phyloP scores from a whole-genome alignment of 768 basidiomycete species.

The Pulveroboletus sp. region DNA sequence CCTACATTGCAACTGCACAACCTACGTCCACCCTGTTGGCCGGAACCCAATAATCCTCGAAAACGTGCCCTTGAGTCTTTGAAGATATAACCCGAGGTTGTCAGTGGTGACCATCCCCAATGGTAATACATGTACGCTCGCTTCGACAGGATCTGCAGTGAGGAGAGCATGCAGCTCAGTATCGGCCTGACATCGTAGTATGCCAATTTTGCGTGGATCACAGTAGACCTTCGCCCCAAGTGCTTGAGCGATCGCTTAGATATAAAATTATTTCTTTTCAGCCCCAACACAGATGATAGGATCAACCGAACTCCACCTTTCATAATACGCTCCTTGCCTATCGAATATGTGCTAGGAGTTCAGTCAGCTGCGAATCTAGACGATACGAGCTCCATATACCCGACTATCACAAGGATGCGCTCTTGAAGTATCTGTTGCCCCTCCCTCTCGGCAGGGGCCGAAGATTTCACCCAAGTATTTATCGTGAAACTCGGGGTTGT shows the following conservation, averaged over 20 bases:
- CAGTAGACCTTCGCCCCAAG: slow-evolving; percentile 83
- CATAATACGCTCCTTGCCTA: slow-evolving; percentile 96
- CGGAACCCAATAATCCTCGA: slow-evolving; percentile 74
- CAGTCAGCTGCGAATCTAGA: not conserved
- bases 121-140: slow-evolving; percentile 82
- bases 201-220: slow-evolving; percentile 75
- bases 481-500: slow-evolving; percentile 36
- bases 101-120: slow-evolving; percentile 72
- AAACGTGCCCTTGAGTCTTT: slow-evolving; percentile 67
- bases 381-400: slow-evolving; percentile 40
- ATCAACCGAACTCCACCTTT: slow-evolving; percentile 54
- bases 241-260: slow-evolving; percentile 75
- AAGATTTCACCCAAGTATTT: slow-evolving; percentile 46
- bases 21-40: slow-evolving; percentile 96
- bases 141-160: slow-evolving; percentile 69
- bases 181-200: slow-evolving; percentile 82
- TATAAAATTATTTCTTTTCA: not conserved
- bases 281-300: not conserved
- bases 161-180: slow-evolving; percentile 74
- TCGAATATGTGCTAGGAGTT: slow-evolving; percentile 79
- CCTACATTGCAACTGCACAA: slow-evolving; percentile 6
- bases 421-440: slow-evolving; percentile 37
- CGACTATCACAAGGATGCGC: slow-evolving; percentile 60
- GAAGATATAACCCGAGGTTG: slow-evolving; percentile 69
- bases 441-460: slow-evolving; percentile 15